These are phyloP conservation scores for Populus pruinosa DNA, from an alignment of 345 rosid species.

Conservation along the genomic window DNA sequence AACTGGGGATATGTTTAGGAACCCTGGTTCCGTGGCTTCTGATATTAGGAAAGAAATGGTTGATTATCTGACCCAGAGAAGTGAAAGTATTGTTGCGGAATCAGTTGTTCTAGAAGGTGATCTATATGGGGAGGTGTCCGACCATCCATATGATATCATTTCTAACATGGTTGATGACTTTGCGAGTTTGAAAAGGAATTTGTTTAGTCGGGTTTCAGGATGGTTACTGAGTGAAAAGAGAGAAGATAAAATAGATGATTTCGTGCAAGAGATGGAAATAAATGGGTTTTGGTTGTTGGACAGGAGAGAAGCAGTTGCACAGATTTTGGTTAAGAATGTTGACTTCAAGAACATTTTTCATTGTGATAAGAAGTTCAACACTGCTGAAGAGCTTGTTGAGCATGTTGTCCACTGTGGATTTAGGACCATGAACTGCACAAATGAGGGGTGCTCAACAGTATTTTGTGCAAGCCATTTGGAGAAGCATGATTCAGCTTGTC, in stretches of 20 bases:
- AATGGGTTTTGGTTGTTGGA: slow-evolving; percentile 72
- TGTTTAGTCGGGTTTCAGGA: slow-evolving; percentile 72
- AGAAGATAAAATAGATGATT: slow-evolving; percentile 86
- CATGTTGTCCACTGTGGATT: slow-evolving; percentile 53
- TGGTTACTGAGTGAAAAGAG: slow-evolving; percentile 83
- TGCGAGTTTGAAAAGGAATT: slow-evolving; percentile 61
- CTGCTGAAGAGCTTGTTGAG: slow-evolving; percentile 46
- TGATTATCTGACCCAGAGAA: slow-evolving; percentile 59
- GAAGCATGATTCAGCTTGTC: slow-evolving; percentile 66
- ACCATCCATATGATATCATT: slow-evolving; percentile 68
- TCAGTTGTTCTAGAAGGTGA: slow-evolving; percentile 53
- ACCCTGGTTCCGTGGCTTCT: slow-evolving; percentile 74
- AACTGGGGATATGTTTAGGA: slow-evolving; percentile 66
- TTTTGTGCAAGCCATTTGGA: slow-evolving; percentile 56
- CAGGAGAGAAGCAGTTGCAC: slow-evolving; percentile 55
- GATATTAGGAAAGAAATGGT: slow-evolving; percentile 70
- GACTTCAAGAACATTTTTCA: slow-evolving; percentile 64
- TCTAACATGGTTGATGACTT: slow-evolving; percentile 71
- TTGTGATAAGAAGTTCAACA: slow-evolving; percentile 58
- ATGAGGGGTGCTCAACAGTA: slow-evolving; percentile 59
- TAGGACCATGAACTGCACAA: slow-evolving; percentile 55
- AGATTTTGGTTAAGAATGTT: slow-evolving; percentile 63
- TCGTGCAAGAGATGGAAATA: slow-evolving; percentile 77
- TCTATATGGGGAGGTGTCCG: slow-evolving; percentile 44
- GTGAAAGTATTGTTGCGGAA: slow-evolving; percentile 75